phyloP scores from a whole-genome alignment of 2,329 filamentous ascomycete genomes.

The Alternaria alternata region DNA sequence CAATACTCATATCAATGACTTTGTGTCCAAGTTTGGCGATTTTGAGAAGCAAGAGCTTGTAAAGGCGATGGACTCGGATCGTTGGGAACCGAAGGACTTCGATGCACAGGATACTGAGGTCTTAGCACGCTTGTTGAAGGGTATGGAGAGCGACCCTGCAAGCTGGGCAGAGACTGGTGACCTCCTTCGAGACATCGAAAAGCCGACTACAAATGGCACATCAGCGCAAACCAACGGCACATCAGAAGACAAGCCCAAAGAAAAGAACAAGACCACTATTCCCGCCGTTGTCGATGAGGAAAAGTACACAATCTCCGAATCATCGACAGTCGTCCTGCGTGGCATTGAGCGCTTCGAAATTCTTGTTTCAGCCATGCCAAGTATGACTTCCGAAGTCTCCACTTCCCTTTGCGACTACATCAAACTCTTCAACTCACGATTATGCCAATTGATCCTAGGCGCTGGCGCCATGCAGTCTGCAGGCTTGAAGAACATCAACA shows the following conservation, averaged over 20 bases:
- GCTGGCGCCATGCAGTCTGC: constrained; percentile 89
- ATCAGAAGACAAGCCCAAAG: constrained; percentile 38
- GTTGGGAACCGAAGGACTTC: constrained; percentile 82
- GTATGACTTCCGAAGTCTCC: constrained; percentile 85
- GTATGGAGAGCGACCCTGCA: constrained; percentile 73
- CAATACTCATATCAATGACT: constrained; percentile 82
- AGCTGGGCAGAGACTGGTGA: constrained; percentile 69
- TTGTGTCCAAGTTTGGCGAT: constrained; percentile 75
- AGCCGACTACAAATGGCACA: constrained; percentile 34
- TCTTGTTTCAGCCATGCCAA: constrained; percentile 84
- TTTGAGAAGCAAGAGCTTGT: constrained; percentile 77
- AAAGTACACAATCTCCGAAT: constrained; percentile 84
- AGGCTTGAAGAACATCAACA: constrained; percentile 88
- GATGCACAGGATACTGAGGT: constrained; percentile 66
- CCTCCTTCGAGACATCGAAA: constrained; percentile 35
- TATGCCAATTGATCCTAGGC: constrained; percentile 94
- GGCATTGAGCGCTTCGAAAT: constrained; percentile 85
- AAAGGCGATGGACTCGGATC: constrained; percentile 79
- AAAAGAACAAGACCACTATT: constrained; percentile 56
- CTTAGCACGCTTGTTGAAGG: constrained; percentile 70
- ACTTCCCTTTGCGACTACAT: constrained; percentile 83
- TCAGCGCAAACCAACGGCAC: constrained; percentile 41
- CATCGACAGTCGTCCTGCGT: constrained; percentile 80
- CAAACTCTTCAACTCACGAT: constrained; percentile 92
- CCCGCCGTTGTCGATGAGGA: constrained; percentile 82